Evolutionary conservation across 2,329 filamentous ascomycete species (phyloP), one percentile per base, ranked within the genome.

Genomic region (Calonectria fujianensis): DNA sequence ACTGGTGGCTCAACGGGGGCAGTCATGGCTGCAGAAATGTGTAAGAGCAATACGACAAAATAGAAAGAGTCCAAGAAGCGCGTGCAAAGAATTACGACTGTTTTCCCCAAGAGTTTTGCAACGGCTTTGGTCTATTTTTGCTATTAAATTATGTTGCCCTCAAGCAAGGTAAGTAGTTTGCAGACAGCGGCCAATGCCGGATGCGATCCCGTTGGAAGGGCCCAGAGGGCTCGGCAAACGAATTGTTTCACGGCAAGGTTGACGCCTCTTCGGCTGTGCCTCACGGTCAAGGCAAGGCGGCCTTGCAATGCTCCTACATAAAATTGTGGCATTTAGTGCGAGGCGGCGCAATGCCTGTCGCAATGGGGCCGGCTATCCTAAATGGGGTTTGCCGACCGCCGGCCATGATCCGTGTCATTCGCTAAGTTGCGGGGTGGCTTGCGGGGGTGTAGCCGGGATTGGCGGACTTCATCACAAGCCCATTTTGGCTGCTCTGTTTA

Each of bases 1-100:
- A 27, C 70, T 8, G 78, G 78, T 1, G 72, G 64, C 35, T 79
- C 77, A 14, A 76, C 57, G 16, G 76, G 76, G 5, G 74, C 72
- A 18, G 78, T 74, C 77, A 79, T 79, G 9, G 31, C 61, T 27
- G 29, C 2, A 27, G 8, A 35, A 13, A 3, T 41, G 39, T 14
- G 4, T 4, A 27, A 54, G 0, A 48, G 18, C 7, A 35, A 35
- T 29, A 14, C 9, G 5, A 27, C 10, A 14, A 16, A 18, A 18
- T 41, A n/a, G 24, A 45, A 16, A 29, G 29, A 6, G 1, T 32
- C 4, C 6, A 31, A 27, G 41, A 20, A 66, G 59, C 9, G 57
- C 31, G 24, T 20, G 3, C 10, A 27, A 45, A 20, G 6, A 41
- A 9, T 14, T 27, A 7, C 8, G 29, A 10, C 27, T 29, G 14